Percentiles rank a stretch among this genome's conserved stretches.
These are phyloP conservation scores for Apiospora saccharicola DNA, from an alignment of 2,329 filamentous ascomycete genomes.

Conservation along the genomic window DNA sequence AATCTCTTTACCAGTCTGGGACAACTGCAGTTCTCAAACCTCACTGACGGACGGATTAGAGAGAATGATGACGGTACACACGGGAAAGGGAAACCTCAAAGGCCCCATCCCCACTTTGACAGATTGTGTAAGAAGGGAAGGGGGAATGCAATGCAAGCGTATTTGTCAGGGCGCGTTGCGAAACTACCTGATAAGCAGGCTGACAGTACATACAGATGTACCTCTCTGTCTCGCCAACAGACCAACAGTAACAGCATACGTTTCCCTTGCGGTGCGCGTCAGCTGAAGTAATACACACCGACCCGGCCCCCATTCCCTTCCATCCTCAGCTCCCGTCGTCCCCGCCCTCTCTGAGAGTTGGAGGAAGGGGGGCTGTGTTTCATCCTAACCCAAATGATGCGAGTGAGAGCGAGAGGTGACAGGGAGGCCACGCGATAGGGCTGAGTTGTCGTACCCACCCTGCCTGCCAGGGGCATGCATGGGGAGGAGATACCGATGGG, in stretches of 20 bases:
- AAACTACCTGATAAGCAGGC: neutral
- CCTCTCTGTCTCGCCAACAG: neutral
- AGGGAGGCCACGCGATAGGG: constrained; percentile 17
- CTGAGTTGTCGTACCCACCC: neutral
- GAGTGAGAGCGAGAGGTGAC: neutral
- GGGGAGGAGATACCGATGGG: neutral
- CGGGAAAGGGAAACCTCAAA: neutral
- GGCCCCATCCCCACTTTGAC: neutral
- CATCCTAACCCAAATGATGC: neutral
- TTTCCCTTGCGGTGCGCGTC: neutral
- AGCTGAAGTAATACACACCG: constrained; percentile 14
- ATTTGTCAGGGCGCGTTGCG: constrained; percentile 1
- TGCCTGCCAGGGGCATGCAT: constrained; percentile 2
- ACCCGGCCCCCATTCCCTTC: neutral
- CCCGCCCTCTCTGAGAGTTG: neutral
- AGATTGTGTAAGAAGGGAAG: neutral
- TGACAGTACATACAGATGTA: neutral
- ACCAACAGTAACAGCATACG: neutral
- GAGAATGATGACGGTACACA: neutral
- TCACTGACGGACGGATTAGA: neutral
- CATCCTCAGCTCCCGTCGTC: neutral
- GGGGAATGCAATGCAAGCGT: neutral
- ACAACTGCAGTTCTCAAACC: no score
- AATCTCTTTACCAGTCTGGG: neutral
- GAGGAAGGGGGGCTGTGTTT: neutral